Evolutionary conservation across 73 alveolate species (phyloP).

Genomic region (Paramecium pentaurelia): DNA sequence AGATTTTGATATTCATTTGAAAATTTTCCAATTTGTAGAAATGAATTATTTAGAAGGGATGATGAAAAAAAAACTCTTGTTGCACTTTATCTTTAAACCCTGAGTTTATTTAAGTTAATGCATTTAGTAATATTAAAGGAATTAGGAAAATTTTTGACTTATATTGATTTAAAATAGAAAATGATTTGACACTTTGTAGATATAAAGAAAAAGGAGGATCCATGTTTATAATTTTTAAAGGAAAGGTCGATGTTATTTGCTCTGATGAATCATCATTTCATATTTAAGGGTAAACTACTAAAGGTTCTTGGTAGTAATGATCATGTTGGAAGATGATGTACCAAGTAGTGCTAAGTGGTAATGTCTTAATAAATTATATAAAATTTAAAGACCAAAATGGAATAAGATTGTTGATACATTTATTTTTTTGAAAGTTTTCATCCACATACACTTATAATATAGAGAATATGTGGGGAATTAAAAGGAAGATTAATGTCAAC

Average conservation of each 20-base stretch:
- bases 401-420: neutral
- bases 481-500: too few species aligned
- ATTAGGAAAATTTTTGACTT: slow-evolving; percentile 27
- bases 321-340: slow-evolving; percentile 53
- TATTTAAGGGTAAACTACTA: neutral
- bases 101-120: slow-evolving; percentile 50
- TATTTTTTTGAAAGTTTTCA: slow-evolving; percentile 45
- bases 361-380: neutral
- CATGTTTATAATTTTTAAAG: slow-evolving; percentile 50
- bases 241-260: slow-evolving; percentile 39
- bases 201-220: slow-evolving; percentile 53
- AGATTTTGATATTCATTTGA: neutral
- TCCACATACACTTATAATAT: neutral
- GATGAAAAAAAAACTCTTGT: slow-evolving; percentile 30
- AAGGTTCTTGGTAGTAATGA: slow-evolving; percentile 45
- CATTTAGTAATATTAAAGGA: slow-evolving; percentile 50
- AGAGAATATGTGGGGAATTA: slow-evolving; percentile 50
- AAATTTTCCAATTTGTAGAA: too few species aligned
- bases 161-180: neutral
- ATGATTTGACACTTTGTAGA: slow-evolving; percentile 5
- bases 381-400: slow-evolving; percentile 29
- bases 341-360: slow-evolving; percentile 9
- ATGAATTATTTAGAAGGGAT: neutral
- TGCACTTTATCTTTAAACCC: slow-evolving; percentile 36
- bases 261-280: neutral